Evolutionary conservation across 1,284 basidiomycete species (phyloP), one percentile per base, ranked within the genome.

Genomic region (Cutaneotrichosporon sp.): DNA sequence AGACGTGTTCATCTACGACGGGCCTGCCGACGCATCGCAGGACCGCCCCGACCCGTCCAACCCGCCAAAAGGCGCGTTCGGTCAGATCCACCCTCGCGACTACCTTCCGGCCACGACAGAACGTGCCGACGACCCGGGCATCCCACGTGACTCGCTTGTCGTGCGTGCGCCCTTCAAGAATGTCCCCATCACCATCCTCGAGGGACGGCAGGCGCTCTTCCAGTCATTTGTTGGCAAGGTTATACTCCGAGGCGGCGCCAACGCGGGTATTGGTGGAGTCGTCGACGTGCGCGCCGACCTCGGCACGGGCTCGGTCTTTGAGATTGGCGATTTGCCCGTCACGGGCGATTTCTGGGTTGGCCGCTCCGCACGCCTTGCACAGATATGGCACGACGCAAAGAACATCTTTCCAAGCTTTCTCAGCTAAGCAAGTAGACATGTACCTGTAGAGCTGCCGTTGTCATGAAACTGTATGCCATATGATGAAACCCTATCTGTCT

Each of bases 191-290:
- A 63, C 72, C 21, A 66, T 76, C 33, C 54, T 76, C 2, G 63
- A 62, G 8, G 74, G 72, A 0, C 54, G 72, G 18, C 68, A 73
- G 47, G 49, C 44, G 12, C 58, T 73, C 18, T 53, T 76, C 38
- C 61, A 62, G n/a, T 64, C 64, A 33, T 76, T 76, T 58, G 66
- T 75, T 4, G 54, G 60, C 48, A 76, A 75, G 57, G 63, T 76
- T 26, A 60, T 76, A 7, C 69, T 75, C 60, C 69, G 67, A 52
- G 73, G 75, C 13, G 72, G 72, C 8, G 75, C 75, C 0, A 40
- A 61, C 26, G 75, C 75, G 1, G 75, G 75, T 0, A 64, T 76
- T 23, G 68, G 64, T 26, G 75, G 75, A 1, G 53, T 51, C 8
- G 69, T 69, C 8, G 67, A 63, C 49, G 56, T 56, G 23, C 59